phyloP scores from a whole-genome alignment of 306 rosid species.

The Neltuma alba region DNA sequence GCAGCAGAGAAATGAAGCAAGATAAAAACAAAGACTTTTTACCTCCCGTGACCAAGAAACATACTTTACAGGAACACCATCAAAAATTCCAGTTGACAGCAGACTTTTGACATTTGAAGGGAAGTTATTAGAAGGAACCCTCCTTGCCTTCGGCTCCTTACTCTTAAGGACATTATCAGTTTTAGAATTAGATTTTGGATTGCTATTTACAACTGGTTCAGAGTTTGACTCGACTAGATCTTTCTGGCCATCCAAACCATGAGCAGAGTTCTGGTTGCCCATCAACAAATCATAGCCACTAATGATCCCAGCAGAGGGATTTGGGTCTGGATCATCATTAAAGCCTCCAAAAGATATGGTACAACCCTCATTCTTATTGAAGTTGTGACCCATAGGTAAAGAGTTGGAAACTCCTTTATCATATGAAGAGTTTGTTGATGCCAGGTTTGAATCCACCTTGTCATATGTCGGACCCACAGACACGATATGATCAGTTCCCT shows the following conservation, averaged over 20 bases:
- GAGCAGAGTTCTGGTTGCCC: conserved; percentile 62
- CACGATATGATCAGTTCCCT: conserved; percentile 52
- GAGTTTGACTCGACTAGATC: conserved; percentile 50
- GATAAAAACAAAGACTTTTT: conserved; percentile 29
- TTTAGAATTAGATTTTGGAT: conserved; percentile 47
- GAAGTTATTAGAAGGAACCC: conserved; percentile 80
- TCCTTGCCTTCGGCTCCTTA: conserved; percentile 75
- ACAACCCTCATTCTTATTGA: conserved; percentile 59
- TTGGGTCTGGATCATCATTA: conserved; percentile 57
- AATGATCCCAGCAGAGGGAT: conserved; percentile 68
- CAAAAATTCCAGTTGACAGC: conserved; percentile 90
- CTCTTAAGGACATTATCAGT: conserved; percentile 50
- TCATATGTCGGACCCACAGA: conserved; percentile 64
- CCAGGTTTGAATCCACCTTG: conserved; percentile 58
- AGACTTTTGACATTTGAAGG: conserved; percentile 97
- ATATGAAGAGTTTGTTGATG: conserved; percentile 52
- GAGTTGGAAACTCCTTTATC: conserved; percentile 61
- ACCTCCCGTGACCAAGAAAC: conserved; percentile 96
- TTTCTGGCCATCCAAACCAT: conserved; percentile 57
- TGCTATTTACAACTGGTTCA: conserved; percentile 53
- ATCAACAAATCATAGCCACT: conserved; percentile 64
- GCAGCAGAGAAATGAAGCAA: conserved; percentile 29
- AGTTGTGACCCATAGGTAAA: conserved; percentile 53
- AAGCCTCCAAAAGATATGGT: conserved; percentile 78
- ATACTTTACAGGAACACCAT: conserved; percentile 89